Evolutionary conservation across 106 monocot genomes (phyloP), one percentile per base, ranked within the genome.

Genomic region (Acanthochlamys bracteata): DNA sequence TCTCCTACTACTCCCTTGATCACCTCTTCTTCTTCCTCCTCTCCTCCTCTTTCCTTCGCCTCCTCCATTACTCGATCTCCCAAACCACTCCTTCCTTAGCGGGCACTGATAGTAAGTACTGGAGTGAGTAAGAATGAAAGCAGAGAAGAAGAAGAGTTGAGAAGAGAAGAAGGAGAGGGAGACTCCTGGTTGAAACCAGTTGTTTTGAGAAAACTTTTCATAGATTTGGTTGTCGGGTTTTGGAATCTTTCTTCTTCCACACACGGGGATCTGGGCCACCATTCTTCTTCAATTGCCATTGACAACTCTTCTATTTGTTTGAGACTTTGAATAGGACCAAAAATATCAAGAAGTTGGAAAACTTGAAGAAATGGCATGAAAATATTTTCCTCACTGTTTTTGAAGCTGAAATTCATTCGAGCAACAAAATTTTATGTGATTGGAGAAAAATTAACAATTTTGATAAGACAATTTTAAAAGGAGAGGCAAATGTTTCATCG

Each of bases 171-270:
- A 17, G 17, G 49, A 10, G 49, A 49, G 4, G 1, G 4, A 49
- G 49, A 49, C 15, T 17, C 13, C 1, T 14, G 49, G 12, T 49
- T 2, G 12, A 9, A 49, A 2, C 49, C 17, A 49, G 4, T 49
- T 14, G 17, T 49, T 12, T 2, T 10, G 9, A 14, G 49, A 49
- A 49, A 60, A 60, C 59, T 75, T 72, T 63, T 55, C 3, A 26
- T 64, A 77, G 84, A 84, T 84, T 84, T 84, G 55, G 59, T 74
- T 84, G 84, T 84, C 84, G 76, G 84, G 60, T 21, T 24, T 33
- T 58, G 41, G 66, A 75, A 70, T 66, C 69, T 75, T 59, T 39
- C 12, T 10, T 22, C 33, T 6, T 33, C 33, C 33, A 33, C 11
- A 46, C 45, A 51, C 51, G 51, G 4, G 51, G 51, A 51, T 19